These are phyloP conservation scores for Colletotrichum lupini DNA, from an alignment of 2,329 filamentous ascomycete species.

Conservation along the genomic window DNA sequence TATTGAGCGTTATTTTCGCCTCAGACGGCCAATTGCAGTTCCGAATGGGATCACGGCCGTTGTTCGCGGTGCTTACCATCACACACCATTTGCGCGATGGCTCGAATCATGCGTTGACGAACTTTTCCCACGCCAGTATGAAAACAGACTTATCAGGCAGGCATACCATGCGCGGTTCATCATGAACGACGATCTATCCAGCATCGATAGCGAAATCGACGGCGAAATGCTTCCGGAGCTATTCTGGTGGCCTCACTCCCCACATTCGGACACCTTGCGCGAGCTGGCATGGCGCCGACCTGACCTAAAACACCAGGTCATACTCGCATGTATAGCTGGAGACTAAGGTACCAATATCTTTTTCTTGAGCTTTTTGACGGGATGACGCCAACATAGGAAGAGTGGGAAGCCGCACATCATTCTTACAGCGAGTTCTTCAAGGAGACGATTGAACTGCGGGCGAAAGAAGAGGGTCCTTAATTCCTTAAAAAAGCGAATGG, in stretches of 20 bases:
- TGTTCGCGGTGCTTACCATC: slow-evolving; percentile 50
- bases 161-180: slow-evolving; percentile 44
- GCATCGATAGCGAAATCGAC: neutral
- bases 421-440: neutral
- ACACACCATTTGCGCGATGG: slow-evolving; percentile 50
- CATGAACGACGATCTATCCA: slow-evolving; percentile 44
- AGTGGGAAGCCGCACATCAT: neutral
- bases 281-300: slow-evolving; percentile 6
- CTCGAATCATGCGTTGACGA: neutral
- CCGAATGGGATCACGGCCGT: slow-evolving; percentile 41
- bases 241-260: slow-evolving; percentile 6
- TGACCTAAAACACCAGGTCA: neutral
- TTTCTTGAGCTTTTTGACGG: neutral
- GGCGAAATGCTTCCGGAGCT: neutral
- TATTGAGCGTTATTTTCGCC: slow-evolving; percentile 50
- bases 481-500: too few species aligned
- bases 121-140: neutral
- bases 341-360: neutral
- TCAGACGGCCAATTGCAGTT: slow-evolving; percentile 44
- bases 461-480: neutral
- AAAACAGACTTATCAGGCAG: neutral
- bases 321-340: neutral
- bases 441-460: neutral
- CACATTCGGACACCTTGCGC: neutral
- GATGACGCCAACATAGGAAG: neutral